Evolutionary conservation across 2,329 filamentous ascomycete genomes (phyloP).

Genomic region (Hymenoscyphus infarciens): DNA sequence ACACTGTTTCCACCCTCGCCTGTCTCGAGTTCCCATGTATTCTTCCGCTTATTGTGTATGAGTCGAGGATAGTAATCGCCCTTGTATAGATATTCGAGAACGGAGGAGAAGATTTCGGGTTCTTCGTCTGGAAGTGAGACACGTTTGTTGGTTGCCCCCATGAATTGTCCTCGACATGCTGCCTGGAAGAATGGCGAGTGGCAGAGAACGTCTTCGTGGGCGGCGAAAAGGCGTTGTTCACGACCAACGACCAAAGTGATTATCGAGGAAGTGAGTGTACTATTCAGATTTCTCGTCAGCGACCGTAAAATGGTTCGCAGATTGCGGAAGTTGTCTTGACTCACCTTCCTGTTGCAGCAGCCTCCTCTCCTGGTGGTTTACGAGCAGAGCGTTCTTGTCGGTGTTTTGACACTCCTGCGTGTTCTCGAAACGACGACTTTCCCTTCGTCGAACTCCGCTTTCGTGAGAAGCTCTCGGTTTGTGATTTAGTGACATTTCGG

Average conservation of each 20-base stretch:
- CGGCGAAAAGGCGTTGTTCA: conserved; percentile 87
- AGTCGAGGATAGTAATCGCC: conserved; percentile 67
- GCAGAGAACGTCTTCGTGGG: conserved; percentile 87
- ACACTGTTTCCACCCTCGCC: conserved; percentile 52
- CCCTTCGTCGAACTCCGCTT: conserved; percentile 28
- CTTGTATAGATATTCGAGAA: conserved; percentile 90
- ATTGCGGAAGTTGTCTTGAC: not conserved
- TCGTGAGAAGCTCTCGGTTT: conserved; percentile 34
- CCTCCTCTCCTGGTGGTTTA: conserved; percentile 30
- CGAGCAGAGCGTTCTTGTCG: conserved; percentile 30
- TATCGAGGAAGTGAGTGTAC: conserved; percentile 60
- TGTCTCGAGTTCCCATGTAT: conserved; percentile 80
- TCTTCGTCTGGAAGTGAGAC: conserved; percentile 72
- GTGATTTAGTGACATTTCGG: conserved; percentile 30
- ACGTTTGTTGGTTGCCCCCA: conserved; percentile 73
- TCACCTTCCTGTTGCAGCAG: conserved; percentile 25
- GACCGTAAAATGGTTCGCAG: conserved; percentile 13
- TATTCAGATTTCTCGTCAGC: conserved; percentile 21
- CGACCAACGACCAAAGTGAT: conserved; percentile 80
- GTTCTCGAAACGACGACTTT: conserved; percentile 35
- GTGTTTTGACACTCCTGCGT: conserved; percentile 35
- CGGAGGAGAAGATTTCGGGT: conserved; percentile 86
- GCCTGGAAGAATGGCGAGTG: conserved; percentile 81
- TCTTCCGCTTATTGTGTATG: conserved; percentile 78
- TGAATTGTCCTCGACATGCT: conserved; percentile 67